Evolutionary conservation across 1,284 basidiomycete genomes (phyloP).

Genomic region (Boletellus dicymbophilus): DNA sequence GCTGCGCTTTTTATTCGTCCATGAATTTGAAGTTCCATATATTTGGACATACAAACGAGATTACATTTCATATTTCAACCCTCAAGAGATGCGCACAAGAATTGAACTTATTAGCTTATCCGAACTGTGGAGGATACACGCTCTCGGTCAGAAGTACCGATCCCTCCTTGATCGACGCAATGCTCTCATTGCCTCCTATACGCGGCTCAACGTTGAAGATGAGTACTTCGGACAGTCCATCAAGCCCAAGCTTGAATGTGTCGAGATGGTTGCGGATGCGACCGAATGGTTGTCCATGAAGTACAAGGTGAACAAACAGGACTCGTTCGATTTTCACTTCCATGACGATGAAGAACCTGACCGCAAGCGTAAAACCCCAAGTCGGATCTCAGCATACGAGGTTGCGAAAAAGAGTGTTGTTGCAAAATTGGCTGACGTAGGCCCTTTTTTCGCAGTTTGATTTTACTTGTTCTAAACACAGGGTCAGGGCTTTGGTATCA

Average conservation of each 20-base stretch:
- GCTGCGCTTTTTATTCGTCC: conserved; percentile 84
- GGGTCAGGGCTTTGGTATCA: conserved; percentile 75
- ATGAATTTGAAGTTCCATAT: conserved; percentile 93
- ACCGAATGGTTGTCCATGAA: conserved; percentile 91
- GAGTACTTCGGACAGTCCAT: conserved; percentile 75
- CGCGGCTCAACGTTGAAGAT: conserved; percentile 62
- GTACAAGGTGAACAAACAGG: conserved; percentile 77
- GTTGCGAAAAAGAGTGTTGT: conserved; percentile 80
- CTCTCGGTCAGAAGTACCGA: conserved; percentile 84
- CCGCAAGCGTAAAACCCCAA: conserved; percentile 80
- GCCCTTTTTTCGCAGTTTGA: conserved; percentile 17
- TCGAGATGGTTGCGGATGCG: conserved; percentile 91
- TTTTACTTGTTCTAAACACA: conserved; percentile 14
- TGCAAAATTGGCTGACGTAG: conserved; percentile 75
- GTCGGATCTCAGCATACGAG: conserved; percentile 86
- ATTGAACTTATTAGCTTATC: conserved; percentile 73
- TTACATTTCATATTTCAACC: conserved; percentile 80
- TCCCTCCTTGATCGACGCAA: conserved; percentile 78
- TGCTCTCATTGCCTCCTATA: conserved; percentile 65
- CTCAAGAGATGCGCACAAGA: conserved; percentile 51
- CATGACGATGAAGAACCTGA: conserved; percentile 69
- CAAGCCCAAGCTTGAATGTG: conserved; percentile 62
- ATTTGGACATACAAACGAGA: conserved; percentile 95
- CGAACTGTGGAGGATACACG: conserved; percentile 89
- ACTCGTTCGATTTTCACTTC: conserved; percentile 60